Percentiles rank a stretch among this genome's conserved stretches.
phyloP scores from a whole-genome alignment of 169 alveolate species.

The Cryptosporidium andersoni region DNA sequence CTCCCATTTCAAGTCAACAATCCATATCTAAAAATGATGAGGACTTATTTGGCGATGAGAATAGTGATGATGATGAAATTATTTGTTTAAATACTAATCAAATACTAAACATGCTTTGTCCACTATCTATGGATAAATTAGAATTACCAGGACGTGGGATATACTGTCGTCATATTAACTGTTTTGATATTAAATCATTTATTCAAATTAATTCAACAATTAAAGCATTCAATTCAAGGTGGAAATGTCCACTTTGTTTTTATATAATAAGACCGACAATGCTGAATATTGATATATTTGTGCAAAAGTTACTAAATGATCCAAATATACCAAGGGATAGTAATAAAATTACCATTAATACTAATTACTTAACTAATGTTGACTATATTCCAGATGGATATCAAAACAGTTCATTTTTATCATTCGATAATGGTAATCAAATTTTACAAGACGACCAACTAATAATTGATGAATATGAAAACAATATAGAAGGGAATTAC shows the following conservation, averaged over 20 bases:
- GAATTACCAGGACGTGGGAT: conserved; percentile 90
- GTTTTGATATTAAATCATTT: conserved; percentile 89
- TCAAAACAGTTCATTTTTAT: no score
- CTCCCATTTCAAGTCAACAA: background rate
- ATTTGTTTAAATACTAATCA: conserved; percentile 54
- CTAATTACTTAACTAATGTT: background rate
- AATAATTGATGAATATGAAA: conserved; percentile 5
- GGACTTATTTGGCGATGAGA: no score
- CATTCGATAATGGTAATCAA: no score
- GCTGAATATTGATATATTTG: conserved; percentile 85
- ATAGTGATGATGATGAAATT: conserved; percentile 12
- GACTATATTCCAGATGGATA: background rate
- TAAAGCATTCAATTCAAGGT: conserved; percentile 89
- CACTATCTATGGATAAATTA: conserved; percentile 75
- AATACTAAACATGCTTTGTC: conserved; percentile 60
- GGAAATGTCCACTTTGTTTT: conserved; percentile 93
- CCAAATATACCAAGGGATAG: conserved; percentile 37
- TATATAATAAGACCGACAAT: conserved; percentile 84
- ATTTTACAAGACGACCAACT: no score
- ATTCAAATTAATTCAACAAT: conserved; percentile 86
- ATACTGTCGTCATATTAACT: conserved; percentile 88
- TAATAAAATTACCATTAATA: conserved; percentile 35
- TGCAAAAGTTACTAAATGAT: conserved; percentile 76
- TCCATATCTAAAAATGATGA: no score
- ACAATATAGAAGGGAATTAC: background rate